Evolutionary conservation across 768 basidiomycete genomes (phyloP), one percentile per base, ranked within the genome.

Genomic region (Baorangia bicolor): DNA sequence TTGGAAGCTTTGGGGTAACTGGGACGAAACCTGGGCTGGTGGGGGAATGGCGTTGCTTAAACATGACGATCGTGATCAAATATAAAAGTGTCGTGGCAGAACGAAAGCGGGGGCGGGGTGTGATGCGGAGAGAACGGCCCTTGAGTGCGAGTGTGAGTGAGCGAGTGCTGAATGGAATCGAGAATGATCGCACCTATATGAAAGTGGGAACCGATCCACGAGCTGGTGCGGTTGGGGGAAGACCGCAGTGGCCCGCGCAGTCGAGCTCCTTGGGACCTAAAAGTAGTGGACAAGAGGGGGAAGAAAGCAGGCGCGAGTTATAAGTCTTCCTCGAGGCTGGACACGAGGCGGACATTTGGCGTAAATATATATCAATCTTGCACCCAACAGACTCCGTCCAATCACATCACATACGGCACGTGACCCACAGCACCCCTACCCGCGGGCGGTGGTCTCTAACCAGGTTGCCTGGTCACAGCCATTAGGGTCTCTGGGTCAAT

Each of bases 61-160:
- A 58, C 69, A 69, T 69, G 67, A 64, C 30, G 61, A 51, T 71
- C 66, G 69, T 70, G 46, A 67, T 44, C 20, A 45, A 56, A 62
- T 45, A 55, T 39, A 58, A 60, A 55, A 34, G 43, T 28, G 59
- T 54, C 48, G 66, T 55, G 60, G 55, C 31, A 48, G 55, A 67
- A 62, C 45, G 53, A 62, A 59, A 25, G 51, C 34, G 59, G 48
- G 20, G 34, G 33, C 13, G 53, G 23, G 51, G 39, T 11, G 45
- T 5, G 40, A 41, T n/a, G 43, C n/a, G 23, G 48, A 30, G 47
- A 35, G 38, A 40, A 27, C 4, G 30, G 35, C 20, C 35, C 63
- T 65, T 27, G 44, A 16, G 37, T 5, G 37, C 7, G 16, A 14
- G 5, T n/a, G 8, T 42, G 18, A 18, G 39, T n/a, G 41, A 38